A percentile compares a stretch with the other conserved stretches of the same genome.
Evolutionary conservation across 2,329 filamentous ascomycete species (phyloP).

Genomic region (Fusarium chlamydosporum): DNA sequence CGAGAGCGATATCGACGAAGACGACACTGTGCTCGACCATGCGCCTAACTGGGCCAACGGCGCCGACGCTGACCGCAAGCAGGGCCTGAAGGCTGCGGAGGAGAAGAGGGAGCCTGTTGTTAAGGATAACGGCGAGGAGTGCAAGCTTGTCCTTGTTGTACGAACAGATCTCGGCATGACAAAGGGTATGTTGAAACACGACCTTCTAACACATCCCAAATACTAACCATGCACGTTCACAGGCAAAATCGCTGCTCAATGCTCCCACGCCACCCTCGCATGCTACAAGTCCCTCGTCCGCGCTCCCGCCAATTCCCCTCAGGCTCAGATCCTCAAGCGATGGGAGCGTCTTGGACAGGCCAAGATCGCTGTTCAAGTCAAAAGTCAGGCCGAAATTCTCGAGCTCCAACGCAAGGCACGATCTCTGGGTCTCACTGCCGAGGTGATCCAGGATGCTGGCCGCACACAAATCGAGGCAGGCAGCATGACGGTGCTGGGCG

Average conservation of each 20-base stretch:
- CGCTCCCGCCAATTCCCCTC: conserved; percentile 66
- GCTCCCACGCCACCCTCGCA: conserved; percentile 93
- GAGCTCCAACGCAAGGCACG: conserved; percentile 81
- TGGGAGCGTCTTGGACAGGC: conserved; percentile 92
- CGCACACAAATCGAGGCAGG: conserved; percentile 96
- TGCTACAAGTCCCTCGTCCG: conserved; percentile 89
- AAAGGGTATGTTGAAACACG: conserved; percentile 74
- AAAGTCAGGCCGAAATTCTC: conserved; percentile 86
- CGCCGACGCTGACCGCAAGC: conserved; percentile 69
- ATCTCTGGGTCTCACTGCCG: conserved; percentile 86
- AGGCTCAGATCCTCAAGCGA: conserved; percentile 76
- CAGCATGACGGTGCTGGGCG: conserved; percentile 90
- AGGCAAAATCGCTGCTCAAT: conserved; percentile 98
- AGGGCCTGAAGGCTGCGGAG: conserved; percentile 64
- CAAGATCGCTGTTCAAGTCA: conserved; percentile 92
- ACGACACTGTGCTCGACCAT: conserved; percentile 72
- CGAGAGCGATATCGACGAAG: conserved; percentile 76
- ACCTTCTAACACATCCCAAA: rapidly evolving
- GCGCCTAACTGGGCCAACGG: conserved; percentile 77
- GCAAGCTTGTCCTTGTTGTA: conserved; percentile 93
- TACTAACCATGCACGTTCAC: conserved; percentile 4
- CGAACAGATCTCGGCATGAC: conserved; percentile 97
- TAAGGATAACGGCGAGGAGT: conserved; percentile 76
- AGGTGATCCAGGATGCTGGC: conserved; percentile 95
- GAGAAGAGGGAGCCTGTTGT: conserved; percentile 60